A percentile compares a stretch with the other conserved stretches of the same genome.
These are phyloP conservation scores for Candida yuanshanica DNA, from an alignment of 805 yeast species.

Conservation along the genomic window DNA sequence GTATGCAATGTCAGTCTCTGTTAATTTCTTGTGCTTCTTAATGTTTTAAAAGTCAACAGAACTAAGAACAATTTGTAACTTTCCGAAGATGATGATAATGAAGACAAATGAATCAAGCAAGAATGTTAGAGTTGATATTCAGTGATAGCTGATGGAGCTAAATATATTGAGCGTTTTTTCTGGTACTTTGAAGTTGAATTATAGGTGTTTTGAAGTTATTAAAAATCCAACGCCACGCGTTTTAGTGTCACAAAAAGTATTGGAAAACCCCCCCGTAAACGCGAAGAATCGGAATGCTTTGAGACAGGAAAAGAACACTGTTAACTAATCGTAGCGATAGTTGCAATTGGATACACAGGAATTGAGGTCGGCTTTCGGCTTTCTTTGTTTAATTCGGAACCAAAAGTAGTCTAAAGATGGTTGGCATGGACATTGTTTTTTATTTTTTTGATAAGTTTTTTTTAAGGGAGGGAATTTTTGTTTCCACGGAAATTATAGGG, in stretches of 20 bases:
- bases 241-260: slow-evolving; percentile 3
- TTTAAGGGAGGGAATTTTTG: slow-evolving; percentile 4
- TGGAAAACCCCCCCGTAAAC: neutral
- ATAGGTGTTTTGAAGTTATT: neutral
- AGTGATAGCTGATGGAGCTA: neutral
- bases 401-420: neutral
- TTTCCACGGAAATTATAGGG: slow-evolving; percentile 3
- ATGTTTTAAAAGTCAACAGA: no score
- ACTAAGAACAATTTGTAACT: no score
- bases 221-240: slow-evolving; percentile 8
- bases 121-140: no score
- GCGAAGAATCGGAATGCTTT: neutral
- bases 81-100: no score
- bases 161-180: neutral
- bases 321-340: neutral
- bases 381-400: neutral
- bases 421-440: slow-evolving; percentile 3
- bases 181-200: neutral
- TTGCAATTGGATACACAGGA: neutral
- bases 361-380: slow-evolving; percentile 2
- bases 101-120: no score
- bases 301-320: neutral
- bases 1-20: neutral
- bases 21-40: neutral
- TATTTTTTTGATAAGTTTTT: slow-evolving; percentile 1